A percentile compares a stretch with the other conserved stretches of the same genome.
These are phyloP conservation scores for Calonectria leucothoes DNA, from an alignment of 2,329 filamentous ascomycete genomes.

Conservation along the genomic window DNA sequence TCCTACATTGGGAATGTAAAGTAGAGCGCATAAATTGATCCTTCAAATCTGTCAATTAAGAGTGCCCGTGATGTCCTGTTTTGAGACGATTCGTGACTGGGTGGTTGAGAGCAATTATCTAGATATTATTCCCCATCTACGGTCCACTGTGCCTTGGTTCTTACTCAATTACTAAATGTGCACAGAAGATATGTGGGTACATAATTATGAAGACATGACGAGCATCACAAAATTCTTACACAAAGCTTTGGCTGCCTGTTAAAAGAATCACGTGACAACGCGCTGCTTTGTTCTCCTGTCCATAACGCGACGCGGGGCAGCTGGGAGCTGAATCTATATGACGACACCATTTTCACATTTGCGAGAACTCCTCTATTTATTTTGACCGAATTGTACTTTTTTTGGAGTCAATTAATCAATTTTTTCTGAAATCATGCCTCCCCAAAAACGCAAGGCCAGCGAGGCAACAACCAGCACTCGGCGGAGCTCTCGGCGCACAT, in stretches of 20 bases:
- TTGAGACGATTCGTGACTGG: background rate
- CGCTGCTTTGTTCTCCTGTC: background rate
- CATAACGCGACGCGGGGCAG: constrained; percentile 13
- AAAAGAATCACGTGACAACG: constrained; percentile 17
- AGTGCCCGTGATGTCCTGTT: background rate
- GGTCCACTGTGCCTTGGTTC: too few relatives aligned
- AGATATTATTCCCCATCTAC: background rate
- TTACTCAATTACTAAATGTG: too few relatives aligned
- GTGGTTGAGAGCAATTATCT: too few relatives aligned
- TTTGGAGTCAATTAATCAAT: background rate
- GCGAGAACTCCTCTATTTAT: background rate
- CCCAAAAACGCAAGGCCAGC: constrained; percentile 51
- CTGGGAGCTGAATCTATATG: background rate
- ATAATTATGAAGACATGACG: background rate
- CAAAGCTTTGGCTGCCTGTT: background rate
- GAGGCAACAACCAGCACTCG: constrained; percentile 48
- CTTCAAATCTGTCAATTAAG: constrained; percentile 4
- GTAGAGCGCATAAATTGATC: constrained; percentile 44
- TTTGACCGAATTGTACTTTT: background rate
- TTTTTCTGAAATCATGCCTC: constrained; percentile 47
- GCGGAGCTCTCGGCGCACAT: constrained; percentile 61
- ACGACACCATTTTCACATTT: background rate
- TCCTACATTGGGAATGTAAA: constrained; percentile 42
- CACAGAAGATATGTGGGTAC: background rate
- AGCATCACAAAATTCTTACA: background rate